phyloP scores from a whole-genome alignment of 345 rosid species.

The Trapa incisa region DNA sequence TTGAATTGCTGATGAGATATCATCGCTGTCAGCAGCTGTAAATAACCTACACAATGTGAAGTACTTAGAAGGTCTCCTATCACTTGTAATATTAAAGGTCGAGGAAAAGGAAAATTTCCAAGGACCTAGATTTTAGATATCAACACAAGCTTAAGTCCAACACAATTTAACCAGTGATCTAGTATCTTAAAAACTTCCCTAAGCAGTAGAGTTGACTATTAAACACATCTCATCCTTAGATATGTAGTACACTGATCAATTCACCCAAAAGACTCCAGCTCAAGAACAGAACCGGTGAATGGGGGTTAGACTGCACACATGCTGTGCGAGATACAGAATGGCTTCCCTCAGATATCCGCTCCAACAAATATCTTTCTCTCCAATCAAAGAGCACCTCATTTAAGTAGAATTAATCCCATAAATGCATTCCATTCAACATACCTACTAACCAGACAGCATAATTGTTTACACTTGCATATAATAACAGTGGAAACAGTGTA shows the following conservation, averaged over 20 bases:
- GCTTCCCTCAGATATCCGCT: neutral
- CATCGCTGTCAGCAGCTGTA: conserved; percentile 97
- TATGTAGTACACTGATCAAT: neutral
- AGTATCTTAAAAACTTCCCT: neutral
- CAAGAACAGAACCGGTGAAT: neutral
- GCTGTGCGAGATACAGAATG: neutral
- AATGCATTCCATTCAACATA: neutral
- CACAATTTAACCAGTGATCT: neutral
- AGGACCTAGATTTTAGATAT: neutral
- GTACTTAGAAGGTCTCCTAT: conserved; percentile 23
- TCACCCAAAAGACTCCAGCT: neutral
- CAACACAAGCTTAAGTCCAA: neutral
- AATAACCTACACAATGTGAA: conserved; percentile 66
- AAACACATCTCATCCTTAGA: neutral
- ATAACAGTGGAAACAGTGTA: neutral
- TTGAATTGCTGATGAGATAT: conserved; percentile 60
- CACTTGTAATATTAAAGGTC: conserved; percentile 1
- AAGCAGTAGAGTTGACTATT: neutral
- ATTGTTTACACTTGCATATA: neutral
- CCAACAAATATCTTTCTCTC: neutral
- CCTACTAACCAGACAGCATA: neutral
- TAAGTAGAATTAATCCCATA: neutral
- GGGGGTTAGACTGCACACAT: neutral
- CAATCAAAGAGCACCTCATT: neutral
- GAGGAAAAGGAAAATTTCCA: neutral